Evolutionary conservation across 495 filamentous ascomycete species (phyloP).

Genomic region (Platismatia glauca): DNA sequence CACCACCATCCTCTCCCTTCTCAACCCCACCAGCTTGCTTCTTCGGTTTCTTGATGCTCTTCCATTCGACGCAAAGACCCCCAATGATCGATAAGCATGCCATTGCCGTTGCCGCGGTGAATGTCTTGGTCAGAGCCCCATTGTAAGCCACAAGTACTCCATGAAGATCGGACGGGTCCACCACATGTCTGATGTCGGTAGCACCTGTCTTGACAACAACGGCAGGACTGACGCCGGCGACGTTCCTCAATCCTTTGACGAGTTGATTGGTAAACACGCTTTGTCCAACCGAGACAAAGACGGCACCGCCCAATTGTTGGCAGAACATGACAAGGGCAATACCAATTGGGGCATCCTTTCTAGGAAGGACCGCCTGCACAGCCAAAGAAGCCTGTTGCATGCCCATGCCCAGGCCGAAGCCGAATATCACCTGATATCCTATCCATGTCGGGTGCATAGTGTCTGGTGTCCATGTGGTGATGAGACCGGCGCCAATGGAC

Average conservation of each 20-base stretch:
- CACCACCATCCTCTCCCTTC: neutral
- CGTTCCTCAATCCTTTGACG: slow-evolving; percentile 36
- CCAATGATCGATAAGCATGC: slow-evolving; percentile 43
- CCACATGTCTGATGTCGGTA: slow-evolving; percentile 40
- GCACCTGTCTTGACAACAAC: slow-evolving; percentile 48
- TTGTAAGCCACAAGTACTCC: slow-evolving; percentile 49
- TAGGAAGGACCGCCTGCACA: slow-evolving; percentile 51
- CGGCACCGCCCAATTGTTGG: slow-evolving; percentile 56
- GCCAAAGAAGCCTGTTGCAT: slow-evolving; percentile 60
- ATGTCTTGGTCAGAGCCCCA: slow-evolving; percentile 44
- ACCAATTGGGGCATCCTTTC: slow-evolving; percentile 51
- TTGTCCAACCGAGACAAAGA: slow-evolving; percentile 58
- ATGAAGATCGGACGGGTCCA: slow-evolving; percentile 35
- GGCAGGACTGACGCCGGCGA: slow-evolving; percentile 39
- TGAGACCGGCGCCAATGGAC: slow-evolving; percentile 51
- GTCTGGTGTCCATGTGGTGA: slow-evolving; percentile 49
- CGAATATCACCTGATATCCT: slow-evolving; percentile 61
- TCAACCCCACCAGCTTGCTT: slow-evolving; percentile 2
- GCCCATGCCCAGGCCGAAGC: slow-evolving; percentile 62
- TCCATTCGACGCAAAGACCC: slow-evolving; percentile 52
- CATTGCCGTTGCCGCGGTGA: slow-evolving; percentile 45
- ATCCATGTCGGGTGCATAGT: slow-evolving; percentile 51
- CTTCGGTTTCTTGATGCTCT: slow-evolving; percentile 46
- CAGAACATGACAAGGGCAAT: slow-evolving; percentile 56
- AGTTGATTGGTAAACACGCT: slow-evolving; percentile 54